Percentiles rank a stretch among this genome's conserved stretches.
Evolutionary conservation across 352 stramenopile genomes (phyloP).

Genomic region (Aphanomyces euteiches): DNA sequence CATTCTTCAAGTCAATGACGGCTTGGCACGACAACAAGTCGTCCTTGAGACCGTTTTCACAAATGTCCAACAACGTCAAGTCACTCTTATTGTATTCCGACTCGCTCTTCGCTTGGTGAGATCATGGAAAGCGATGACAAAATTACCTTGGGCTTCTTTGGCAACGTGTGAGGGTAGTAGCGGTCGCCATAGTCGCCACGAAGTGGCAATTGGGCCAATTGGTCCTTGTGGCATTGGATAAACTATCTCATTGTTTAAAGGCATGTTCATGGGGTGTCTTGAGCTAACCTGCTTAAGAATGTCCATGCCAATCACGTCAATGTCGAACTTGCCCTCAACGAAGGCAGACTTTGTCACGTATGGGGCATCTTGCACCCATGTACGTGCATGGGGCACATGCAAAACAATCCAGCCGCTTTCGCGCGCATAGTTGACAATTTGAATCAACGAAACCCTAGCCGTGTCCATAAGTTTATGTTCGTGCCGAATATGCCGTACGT

Average conservation of each 20-base stretch:
- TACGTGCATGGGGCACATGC: constrained; percentile 70
- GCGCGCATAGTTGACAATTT: constrained; percentile 84
- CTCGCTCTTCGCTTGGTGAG: constrained; percentile 17
- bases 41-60: constrained; percentile 73
- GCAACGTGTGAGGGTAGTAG: constrained; percentile 68
- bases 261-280: neutral
- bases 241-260: constrained; percentile 37
- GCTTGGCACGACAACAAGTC: constrained; percentile 77
- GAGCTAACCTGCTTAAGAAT: constrained; percentile 48
- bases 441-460: constrained; percentile 61
- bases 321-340: constrained; percentile 79
- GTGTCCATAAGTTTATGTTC: constrained; percentile 1
- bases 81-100: constrained; percentile 49
- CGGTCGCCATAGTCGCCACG: constrained; percentile 69
- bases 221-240: constrained; percentile 65
- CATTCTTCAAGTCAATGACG: constrained; percentile 71
- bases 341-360: constrained; percentile 83
- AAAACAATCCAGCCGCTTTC: constrained; percentile 84
- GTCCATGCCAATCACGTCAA: constrained; percentile 74
- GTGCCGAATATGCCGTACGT: constrained; percentile 32
- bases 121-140: neutral
- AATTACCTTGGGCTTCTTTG: constrained; percentile 70
- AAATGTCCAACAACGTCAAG: constrained; percentile 73
- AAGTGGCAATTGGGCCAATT: constrained; percentile 58
- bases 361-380: constrained; percentile 72